Evolutionary conservation across 192 early-diverging fungal genomes (phyloP).

Genomic region (Coemansia sp.): DNA sequence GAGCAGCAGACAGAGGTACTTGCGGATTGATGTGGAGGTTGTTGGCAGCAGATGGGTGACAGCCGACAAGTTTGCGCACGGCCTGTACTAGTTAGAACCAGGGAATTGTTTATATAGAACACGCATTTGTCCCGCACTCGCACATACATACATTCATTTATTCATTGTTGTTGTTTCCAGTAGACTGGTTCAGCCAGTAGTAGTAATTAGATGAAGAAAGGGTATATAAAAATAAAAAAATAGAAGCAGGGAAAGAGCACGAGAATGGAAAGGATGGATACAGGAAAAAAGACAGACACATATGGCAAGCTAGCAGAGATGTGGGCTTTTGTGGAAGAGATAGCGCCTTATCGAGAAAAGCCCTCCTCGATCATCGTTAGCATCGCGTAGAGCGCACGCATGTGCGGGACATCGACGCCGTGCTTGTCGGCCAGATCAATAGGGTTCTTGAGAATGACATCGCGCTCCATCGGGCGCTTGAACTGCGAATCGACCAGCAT

Average conservation of each 20-base stretch:
- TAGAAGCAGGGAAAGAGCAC: neutral
- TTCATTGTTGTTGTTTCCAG: too few relatives aligned
- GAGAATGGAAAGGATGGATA: neutral
- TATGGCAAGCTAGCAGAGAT: too few relatives aligned
- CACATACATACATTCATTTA: too few relatives aligned
- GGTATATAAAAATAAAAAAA: neutral
- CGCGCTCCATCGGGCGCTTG: slow-evolving; percentile 52
- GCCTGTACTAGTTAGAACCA: slow-evolving; percentile 17
- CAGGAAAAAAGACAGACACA: too few relatives aligned
- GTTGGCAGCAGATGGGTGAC: slow-evolving; percentile 59
- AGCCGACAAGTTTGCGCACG: slow-evolving; percentile 51
- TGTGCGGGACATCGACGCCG: slow-evolving; percentile 43
- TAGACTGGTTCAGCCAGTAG: neutral
- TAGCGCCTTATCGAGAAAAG: slow-evolving; percentile 16
- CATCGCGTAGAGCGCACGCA: slow-evolving; percentile 49
- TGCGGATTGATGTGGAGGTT: slow-evolving; percentile 75
- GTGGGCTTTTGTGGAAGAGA: neutral
- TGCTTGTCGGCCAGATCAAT: slow-evolving; percentile 42
- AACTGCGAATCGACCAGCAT: slow-evolving; percentile 54
- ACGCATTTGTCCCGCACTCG: too few relatives aligned
- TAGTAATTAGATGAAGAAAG: neutral
- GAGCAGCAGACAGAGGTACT: slow-evolving; percentile 51
- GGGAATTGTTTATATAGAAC: neutral
- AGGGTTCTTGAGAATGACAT: slow-evolving; percentile 52
- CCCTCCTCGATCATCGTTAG: slow-evolving; percentile 44